These are phyloP conservation scores for Arthromyces matolae DNA, from an alignment of 768 basidiomycete species.

Conservation along the genomic window DNA sequence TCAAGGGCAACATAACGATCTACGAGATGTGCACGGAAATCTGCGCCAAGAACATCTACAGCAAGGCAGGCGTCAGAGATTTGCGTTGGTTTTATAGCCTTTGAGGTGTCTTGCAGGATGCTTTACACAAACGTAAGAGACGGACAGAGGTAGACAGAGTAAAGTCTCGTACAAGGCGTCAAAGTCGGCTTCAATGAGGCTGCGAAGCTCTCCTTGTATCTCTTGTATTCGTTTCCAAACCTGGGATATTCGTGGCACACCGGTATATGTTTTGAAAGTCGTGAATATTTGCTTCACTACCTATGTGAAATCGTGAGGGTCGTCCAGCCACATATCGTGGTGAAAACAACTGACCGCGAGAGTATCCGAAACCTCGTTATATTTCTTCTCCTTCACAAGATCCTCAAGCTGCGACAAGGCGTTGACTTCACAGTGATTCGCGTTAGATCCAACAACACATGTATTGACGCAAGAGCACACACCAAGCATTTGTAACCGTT, in stretches of 20 bases:
- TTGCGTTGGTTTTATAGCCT: conserved; percentile 56
- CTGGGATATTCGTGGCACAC: conserved; percentile 72
- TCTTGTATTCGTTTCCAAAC: conserved; percentile 80
- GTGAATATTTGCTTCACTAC: conserved; percentile 84
- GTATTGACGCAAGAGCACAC: conserved; percentile 20
- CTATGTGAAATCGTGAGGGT: conserved; percentile 34
- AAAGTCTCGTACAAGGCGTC: conserved; percentile 77
- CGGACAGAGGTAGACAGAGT: neutral
- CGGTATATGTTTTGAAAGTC: conserved; percentile 75
- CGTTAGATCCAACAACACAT: neutral
- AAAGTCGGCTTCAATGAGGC: conserved; percentile 84
- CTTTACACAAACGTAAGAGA: neutral
- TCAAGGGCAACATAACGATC: conserved; percentile 89
- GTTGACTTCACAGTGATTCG: conserved; percentile 56
- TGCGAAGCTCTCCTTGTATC: conserved; percentile 77
- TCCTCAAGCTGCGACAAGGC: conserved; percentile 79
- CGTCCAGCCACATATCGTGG: neutral
- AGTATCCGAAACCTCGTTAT: conserved; percentile 79
- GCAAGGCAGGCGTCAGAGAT: conserved; percentile 86
- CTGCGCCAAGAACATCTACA: conserved; percentile 82
- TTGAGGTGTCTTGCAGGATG: conserved; percentile 64
- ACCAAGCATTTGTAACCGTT: conserved; percentile 94
- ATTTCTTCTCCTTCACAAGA: conserved; percentile 72
- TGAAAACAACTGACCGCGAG: conserved; percentile 48
- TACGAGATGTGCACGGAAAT: conserved; percentile 76